Evolutionary conservation across 371 early-diverging fungal species (phyloP).

Genomic region (Mortierella sp.): DNA sequence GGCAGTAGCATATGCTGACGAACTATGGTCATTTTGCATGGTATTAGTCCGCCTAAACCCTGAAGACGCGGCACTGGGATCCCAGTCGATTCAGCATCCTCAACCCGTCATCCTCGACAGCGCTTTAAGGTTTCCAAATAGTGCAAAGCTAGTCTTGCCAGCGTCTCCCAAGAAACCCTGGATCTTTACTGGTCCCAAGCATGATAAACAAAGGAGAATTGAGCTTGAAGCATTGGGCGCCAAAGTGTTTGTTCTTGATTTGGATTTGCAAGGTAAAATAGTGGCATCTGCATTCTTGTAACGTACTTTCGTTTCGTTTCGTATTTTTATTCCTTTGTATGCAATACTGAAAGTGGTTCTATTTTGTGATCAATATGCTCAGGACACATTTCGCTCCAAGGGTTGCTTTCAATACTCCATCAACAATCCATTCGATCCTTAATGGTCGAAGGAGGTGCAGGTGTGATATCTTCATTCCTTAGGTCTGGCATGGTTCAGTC

Average conservation of each 20-base stretch:
- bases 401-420: slow-evolving; percentile 54
- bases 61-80: slow-evolving; percentile 16
- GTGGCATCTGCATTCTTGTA: background rate
- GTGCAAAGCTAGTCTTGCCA: slow-evolving; percentile 62
- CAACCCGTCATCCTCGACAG: slow-evolving; percentile 91
- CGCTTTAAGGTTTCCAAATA: slow-evolving; percentile 64
- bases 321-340: too few species aligned
- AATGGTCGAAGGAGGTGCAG: slow-evolving; percentile 96
- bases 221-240: slow-evolving; percentile 32
- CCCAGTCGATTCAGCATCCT: slow-evolving; percentile 62
- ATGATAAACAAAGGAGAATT: slow-evolving; percentile 21
- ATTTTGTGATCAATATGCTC: too few species aligned
- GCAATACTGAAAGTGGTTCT: too few species aligned
- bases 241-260: slow-evolving; percentile 19
- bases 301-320: background rate
- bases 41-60: slow-evolving; percentile 15
- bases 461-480: slow-evolving; percentile 80
- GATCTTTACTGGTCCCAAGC: slow-evolving; percentile 45
- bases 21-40: too few species aligned
- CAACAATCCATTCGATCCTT: slow-evolving; percentile 58
- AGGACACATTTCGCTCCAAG: slow-evolving; percentile 19
- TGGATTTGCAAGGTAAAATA: slow-evolving; percentile 15
- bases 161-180: slow-evolving; percentile 53
- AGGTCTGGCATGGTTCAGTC: slow-evolving; percentile 59
- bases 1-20: too few species aligned